Conservation (phyloP, 768 basidiomycete genomes). For the Royoungia palumana region DNA sequence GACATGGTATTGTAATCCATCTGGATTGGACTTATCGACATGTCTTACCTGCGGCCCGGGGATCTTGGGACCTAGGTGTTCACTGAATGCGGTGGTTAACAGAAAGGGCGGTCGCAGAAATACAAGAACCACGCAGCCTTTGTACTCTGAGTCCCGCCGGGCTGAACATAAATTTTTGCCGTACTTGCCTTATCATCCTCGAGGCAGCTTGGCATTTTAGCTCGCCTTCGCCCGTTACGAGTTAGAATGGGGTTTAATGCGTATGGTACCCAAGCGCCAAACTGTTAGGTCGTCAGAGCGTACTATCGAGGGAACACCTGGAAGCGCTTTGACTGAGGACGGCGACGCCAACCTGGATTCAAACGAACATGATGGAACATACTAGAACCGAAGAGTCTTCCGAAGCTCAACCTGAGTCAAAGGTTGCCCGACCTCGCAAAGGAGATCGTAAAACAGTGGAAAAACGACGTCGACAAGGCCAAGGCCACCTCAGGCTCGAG, state of each 20-base stretch:
- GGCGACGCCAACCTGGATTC: no score
- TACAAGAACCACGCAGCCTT: background rate
- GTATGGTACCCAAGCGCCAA: no score
- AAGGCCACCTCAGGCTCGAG: constrained; percentile 35
- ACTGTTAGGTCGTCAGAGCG: no score
- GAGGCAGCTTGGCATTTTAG: constrained; percentile 3
- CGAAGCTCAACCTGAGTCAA: no score
- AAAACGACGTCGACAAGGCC: constrained; percentile 76
- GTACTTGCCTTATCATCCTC: constrained; percentile 2
- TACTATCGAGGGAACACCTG: no score
- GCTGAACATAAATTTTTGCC: background rate
- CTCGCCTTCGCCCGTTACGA: no score
- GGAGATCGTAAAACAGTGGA: constrained; percentile 91
- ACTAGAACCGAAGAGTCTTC: no score
- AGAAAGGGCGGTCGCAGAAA: background rate
- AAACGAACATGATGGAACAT: no score
- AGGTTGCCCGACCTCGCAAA: constrained; percentile 87
- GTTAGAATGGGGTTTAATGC: no score
- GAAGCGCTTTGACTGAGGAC: no score
- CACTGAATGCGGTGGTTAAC: background rate
- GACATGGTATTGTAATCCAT: background rate
- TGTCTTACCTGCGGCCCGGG: background rate
- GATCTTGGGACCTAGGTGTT: no score
- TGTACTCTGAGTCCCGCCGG: background rate
- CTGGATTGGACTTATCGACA: background rate